These are phyloP conservation scores for Arthroderma sp. DNA, from an alignment of 2,329 filamentous ascomycete genomes.

Conservation along the genomic window DNA sequence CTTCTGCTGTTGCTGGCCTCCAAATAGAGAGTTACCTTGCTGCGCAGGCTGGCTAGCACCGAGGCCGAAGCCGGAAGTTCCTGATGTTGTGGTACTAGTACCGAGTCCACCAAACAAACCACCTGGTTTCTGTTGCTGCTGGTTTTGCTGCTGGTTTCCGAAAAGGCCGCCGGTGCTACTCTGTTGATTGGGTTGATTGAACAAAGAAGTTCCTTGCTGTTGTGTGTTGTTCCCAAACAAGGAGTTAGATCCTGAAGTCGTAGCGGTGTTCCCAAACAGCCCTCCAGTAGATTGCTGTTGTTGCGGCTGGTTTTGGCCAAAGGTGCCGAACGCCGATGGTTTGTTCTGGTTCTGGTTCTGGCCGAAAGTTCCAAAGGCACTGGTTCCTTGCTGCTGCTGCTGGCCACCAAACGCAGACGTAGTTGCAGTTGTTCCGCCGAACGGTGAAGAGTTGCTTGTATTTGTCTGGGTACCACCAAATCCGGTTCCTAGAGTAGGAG, in stretches of 20 bases:
- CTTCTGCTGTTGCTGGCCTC: constrained; percentile 19
- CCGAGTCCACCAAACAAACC: constrained; percentile 11
- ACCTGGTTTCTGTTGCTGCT: constrained; percentile 17
- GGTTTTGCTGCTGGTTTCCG: constrained; percentile 29
- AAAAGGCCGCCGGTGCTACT: constrained; percentile 28
- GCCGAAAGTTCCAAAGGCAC: constrained; percentile 36
- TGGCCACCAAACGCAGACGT: constrained; percentile 35
- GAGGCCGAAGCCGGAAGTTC: constrained; percentile 9
- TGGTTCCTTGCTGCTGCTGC: constrained; percentile 24
- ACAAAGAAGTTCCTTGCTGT: constrained; percentile 26
- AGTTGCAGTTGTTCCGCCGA: constrained; percentile 30
- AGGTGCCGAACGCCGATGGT: constrained; percentile 22
- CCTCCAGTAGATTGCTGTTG: constrained; percentile 24
- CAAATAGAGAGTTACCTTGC: constrained; percentile 31
- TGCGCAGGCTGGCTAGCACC: constrained; percentile 20
- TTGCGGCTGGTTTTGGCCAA: constrained; percentile 30
- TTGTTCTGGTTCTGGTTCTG: constrained; percentile 31
- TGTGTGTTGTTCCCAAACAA: constrained; percentile 32
- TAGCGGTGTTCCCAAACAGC: constrained; percentile 35
- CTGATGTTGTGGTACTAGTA: constrained; percentile 10
- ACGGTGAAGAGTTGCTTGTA: constrained; percentile 27
- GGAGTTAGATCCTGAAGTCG: constrained; percentile 18
- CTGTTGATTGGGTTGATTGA: constrained; percentile 31
- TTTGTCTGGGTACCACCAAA: constrained; percentile 30
- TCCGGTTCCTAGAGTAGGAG: constrained; percentile 23